These are phyloP conservation scores for Didymella pinodella DNA, from an alignment of 2,329 filamentous ascomycete genomes.

Conservation along the genomic window DNA sequence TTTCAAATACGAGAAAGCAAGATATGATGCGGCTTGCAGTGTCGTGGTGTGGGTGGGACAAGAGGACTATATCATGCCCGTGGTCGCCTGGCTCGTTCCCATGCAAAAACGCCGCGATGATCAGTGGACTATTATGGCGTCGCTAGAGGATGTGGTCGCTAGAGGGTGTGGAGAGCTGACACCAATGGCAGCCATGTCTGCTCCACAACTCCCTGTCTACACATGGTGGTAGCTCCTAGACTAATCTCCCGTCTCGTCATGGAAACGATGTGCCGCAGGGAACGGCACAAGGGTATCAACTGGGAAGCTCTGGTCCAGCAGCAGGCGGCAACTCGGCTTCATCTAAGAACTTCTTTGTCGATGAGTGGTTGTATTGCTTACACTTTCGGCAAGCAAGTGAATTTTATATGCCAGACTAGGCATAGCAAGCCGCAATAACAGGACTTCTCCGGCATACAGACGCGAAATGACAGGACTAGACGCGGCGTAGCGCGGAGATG, in stretches of 20 bases:
- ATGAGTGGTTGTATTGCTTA: constrained; percentile 9
- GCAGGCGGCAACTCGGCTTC: constrained; percentile 4
- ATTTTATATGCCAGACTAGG: constrained; percentile 15
- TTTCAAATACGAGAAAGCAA: constrained; percentile 10
- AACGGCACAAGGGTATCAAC: constrained; percentile 8
- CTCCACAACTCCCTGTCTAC: constrained; percentile 22
- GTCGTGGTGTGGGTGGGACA: constrained; percentile 27
- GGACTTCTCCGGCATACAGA: constrained; percentile 12
- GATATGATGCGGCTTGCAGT: constrained; percentile 17
- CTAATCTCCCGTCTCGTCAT: constrained; percentile 25
- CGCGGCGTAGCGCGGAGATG: constrained; percentile 26
- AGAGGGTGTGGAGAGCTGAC: constrained; percentile 30
- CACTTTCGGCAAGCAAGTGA: constrained; percentile 3
- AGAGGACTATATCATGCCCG: constrained; percentile 26
- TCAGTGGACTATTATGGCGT: constrained; percentile 19
- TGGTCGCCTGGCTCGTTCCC: constrained; percentile 21
- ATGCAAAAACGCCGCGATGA: constrained; percentile 20
- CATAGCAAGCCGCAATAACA: constrained; percentile 12
- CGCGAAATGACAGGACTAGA: constrained; percentile 23
- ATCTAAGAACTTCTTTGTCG: background rate
- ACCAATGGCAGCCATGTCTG: constrained; percentile 26
- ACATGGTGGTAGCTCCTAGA: constrained; percentile 24
- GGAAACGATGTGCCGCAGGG: constrained; percentile 18
- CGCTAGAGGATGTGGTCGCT: constrained; percentile 24
- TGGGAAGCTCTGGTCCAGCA: background rate